Base-by-base conservation (phyloP, 176 grass and related monocot species). In the Triticum urartu region DNA sequence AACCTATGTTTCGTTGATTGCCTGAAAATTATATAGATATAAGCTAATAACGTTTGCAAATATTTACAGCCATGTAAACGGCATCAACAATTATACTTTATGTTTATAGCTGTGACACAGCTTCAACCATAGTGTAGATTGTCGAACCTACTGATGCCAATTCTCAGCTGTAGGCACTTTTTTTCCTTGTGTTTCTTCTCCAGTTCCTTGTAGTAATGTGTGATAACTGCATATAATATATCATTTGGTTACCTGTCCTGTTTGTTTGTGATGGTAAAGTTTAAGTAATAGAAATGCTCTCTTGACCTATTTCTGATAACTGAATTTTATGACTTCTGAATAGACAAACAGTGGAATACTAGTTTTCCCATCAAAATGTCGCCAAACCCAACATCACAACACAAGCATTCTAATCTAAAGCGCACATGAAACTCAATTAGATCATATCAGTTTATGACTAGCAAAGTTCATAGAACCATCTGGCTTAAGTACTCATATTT, bases 401-500 rank as follows among this genome's bases (percentile, higher is more conserved):
- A 36, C 18, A 35, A 13, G 7, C 30, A 40, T 40, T 62, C 24
- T 62, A 63, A 40, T 17, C 21, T 40, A 24, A 62, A 58, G 54
- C 12, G 24, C 77, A 79, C 33, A 9, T 35, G 24, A 36, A 56
- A 78, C 11, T 60, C 52, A 11, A 63, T 79, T 79, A 63, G 35
- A 36, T 36, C 35, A 25, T 79, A 14, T 56, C 50, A 56, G 50
- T 56, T 54, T 56, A 56, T 38, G 3, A 63, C 56, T n/a, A 39
- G 21, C 77, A 10, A 62, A 25, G 21, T 36, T 36, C 32, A 24
- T 70, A 36, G 21, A 71, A 48, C 54, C 50, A 75, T 75, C 43
- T 87, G 9, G 34, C 62, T 84, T 68, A 84, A 75, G 12, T 43
- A 67, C 22, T 85, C 32, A 81, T 28, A 84, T 72, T 18, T 83